These are phyloP conservation scores for Scorias spongiosa DNA, from an alignment of 2,329 filamentous ascomycete genomes.

Conservation along the genomic window DNA sequence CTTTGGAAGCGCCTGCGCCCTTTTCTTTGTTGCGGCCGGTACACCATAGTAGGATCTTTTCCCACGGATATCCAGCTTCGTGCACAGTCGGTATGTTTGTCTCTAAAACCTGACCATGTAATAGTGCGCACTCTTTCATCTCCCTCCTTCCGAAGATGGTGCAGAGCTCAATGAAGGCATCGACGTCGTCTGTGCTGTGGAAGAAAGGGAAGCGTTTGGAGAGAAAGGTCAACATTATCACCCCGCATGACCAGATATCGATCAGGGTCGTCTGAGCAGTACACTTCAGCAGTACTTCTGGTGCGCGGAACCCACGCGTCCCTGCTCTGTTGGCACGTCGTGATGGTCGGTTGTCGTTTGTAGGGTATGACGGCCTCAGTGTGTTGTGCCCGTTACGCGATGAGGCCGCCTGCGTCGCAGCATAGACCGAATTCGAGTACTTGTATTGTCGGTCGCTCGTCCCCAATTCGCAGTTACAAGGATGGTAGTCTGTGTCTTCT, in stretches of 20 bases:
- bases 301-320: slow-evolving; percentile 87
- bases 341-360: slow-evolving; percentile 75
- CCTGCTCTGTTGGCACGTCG: slow-evolving; percentile 86
- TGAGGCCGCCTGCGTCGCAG: slow-evolving; percentile 31
- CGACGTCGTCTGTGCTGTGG: slow-evolving; percentile 95
- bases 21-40: slow-evolving; percentile 52
- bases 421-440: slow-evolving; percentile 43
- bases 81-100: slow-evolving; percentile 85
- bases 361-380: slow-evolving; percentile 55
- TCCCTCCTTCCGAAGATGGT: slow-evolving; percentile 78
- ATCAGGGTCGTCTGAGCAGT: slow-evolving; percentile 84
- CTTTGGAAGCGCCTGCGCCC: slow-evolving; percentile 21
- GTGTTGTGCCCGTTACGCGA: slow-evolving; percentile 10
- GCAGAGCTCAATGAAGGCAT: slow-evolving; percentile 92
- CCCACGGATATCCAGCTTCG: slow-evolving; percentile 67
- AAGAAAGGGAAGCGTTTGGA: slow-evolving; percentile 94
- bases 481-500: slow-evolving; percentile 55
- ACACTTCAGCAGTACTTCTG: slow-evolving; percentile 94
- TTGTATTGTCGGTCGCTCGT: slow-evolving; percentile 43
- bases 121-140: slow-evolving; percentile 67
- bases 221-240: slow-evolving; percentile 91
- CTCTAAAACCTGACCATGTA: slow-evolving; percentile 87
- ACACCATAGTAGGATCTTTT: slow-evolving; percentile 93
- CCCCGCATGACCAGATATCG: slow-evolving; percentile 91
- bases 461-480: slow-evolving; percentile 65